Percentiles rank a stretch among this genome's conserved stretches.
phyloP scores from a whole-genome alignment of 192 early-diverging fungal genomes.

The Coemansia sp. region DNA sequence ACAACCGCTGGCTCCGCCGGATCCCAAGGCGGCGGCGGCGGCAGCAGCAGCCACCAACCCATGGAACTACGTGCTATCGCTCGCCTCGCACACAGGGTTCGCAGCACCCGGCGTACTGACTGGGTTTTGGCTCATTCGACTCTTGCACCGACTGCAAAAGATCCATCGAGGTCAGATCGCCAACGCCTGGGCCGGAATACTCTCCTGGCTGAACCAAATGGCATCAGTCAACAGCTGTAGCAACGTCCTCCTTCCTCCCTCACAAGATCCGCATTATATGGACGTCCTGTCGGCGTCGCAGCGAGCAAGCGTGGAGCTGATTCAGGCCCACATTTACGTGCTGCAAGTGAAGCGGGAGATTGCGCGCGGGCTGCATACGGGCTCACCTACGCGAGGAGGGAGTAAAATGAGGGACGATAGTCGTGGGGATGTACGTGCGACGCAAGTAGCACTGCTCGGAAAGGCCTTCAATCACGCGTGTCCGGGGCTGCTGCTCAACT shows the following conservation, averaged over 20 bases:
- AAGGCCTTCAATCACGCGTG: conserved; percentile 6
- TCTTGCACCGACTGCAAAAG: conserved; percentile 1
- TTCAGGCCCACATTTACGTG: conserved; percentile 18
- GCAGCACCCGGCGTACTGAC: not conserved
- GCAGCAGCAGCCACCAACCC: not conserved
- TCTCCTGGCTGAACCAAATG: not conserved
- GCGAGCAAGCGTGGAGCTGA: conserved; percentile 1
- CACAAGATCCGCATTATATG: not conserved
- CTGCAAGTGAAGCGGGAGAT: conserved; percentile 10
- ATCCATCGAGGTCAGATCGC: not conserved
- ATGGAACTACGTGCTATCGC: not conserved
- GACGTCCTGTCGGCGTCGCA: not conserved
- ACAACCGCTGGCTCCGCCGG: not conserved
- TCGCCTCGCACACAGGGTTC: not conserved
- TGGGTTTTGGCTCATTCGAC: not conserved
- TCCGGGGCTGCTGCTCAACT: conserved; percentile 26
- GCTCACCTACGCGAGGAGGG: not conserved
- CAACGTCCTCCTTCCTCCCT: too few species aligned
- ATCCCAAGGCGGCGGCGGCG: not conserved
- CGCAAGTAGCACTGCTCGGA: conserved; percentile 10
- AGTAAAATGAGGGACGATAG: not conserved
- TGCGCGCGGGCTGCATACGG: conserved; percentile 20
- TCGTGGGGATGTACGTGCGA: not conserved
- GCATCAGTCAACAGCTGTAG: not conserved
- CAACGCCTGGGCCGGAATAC: not conserved